Evolutionary conservation across 768 basidiomycete genomes (phyloP), one percentile per base, ranked within the genome.

Genomic region (Leccinum subtestaceum): DNA sequence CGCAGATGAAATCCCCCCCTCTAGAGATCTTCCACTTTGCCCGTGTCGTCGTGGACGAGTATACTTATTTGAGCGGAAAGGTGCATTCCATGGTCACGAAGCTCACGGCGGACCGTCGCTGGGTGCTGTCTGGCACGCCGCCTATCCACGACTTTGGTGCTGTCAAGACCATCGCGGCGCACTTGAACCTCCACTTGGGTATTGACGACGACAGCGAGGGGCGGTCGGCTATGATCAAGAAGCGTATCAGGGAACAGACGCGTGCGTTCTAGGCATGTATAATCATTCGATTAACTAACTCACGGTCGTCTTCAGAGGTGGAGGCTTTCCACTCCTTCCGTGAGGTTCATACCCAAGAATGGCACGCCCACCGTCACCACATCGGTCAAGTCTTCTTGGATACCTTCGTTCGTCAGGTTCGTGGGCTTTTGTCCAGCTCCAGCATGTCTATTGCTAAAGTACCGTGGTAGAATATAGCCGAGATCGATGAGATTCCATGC

Each of bases 101-200:
- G 51, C 74, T 95, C 21, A 84, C 85, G 11, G 87, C 91, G 0
- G 86, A 88, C 52, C 82, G 91, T 47, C 89, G 87, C 56, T 98
- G 95, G 95, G 92, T 98, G 6, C 80, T 98, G n/a, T 98, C 95
- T 2, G 95, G 95, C 12, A 98, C 95, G 23, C 95, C 95, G 8
- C 95, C 95, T 0, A 88, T 93, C 55, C 88, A 90, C 58, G 91
- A 95, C 71, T 97, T 98, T 70, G 87, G 84, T 1, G 87, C 93
- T 2, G 75, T 98, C 63, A 94, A 96, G 76, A 93, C 91, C 3
- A 96, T 96, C 56, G 88, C 91, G 3, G 88, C 88, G 1, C 92
- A 95, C 74, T 77, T 98, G 57, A 84, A 87, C 66, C 75, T 97
- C n/a, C 94, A 98, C 71, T 83, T 98, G 34, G 95, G 95, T 55